Evolutionary conservation across 176 grass and related monocot species (phyloP), one percentile per base, ranked within the genome.

Genomic region (Hordeum vulgare): DNA sequence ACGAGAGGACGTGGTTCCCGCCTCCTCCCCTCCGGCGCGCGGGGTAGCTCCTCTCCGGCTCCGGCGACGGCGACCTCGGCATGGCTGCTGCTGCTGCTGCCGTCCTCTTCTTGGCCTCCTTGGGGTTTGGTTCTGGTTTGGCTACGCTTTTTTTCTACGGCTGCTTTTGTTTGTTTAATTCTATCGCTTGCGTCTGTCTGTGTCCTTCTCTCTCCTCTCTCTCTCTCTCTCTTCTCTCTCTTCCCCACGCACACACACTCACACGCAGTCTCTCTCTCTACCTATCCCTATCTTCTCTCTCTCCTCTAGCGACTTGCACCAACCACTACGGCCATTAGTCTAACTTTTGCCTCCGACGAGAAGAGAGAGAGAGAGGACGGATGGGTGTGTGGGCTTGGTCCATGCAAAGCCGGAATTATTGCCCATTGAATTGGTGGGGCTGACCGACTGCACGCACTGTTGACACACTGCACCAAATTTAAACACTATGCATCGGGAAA

Each of bases 1-100:
- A 71, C 25, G 60, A 11, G 5, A 28, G 71, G 71, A 59, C 73
- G 34, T 82, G 77, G 67, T 82, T 47, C 18, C 37, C 74, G 75
- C 28, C 59, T 4, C 49, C 59, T 15, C 49, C 40, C 23, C 74
- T 79, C 45, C 84, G 58, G 36, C 86, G 78, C 40, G 40, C 61
- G 42, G 82, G 71, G 37, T 80, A 76, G 84, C 40, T 57, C 92
- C 84, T 94, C 76, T 82, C 88, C 85, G 88, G 81, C 68, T 84
- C 66, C 79, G 91, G 39, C 71, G 91, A 40, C 82, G 83, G 21
- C 90, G 90, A 62, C 93, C 88, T 34, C 93, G 90, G 74, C 93
- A 89, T 87, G 81, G 86, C 68, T 86, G 83, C 80, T 80, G 90
- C 11, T 69, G 66, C 41, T 73, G 86, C 75, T 87, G 84, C 86